These are phyloP conservation scores for Ichthyophonus hoferi DNA, from an alignment of 208 protist species.

Conservation along the genomic window DNA sequence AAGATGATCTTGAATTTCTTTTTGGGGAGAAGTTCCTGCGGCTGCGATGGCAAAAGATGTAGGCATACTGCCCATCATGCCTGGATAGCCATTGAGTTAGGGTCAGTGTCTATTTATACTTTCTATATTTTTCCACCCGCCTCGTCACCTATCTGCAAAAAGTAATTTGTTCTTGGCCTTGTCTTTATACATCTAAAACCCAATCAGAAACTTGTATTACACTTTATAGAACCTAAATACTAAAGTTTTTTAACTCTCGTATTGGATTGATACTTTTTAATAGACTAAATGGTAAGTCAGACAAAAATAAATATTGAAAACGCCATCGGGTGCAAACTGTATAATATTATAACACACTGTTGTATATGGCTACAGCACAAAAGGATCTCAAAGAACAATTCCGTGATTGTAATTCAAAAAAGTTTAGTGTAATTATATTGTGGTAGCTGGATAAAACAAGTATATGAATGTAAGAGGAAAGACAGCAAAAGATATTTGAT, in stretches of 20 bases:
- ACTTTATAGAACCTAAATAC: not conserved
- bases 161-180: not conserved
- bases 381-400: no score
- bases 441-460: no score
- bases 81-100: not conserved
- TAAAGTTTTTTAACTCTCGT: not conserved
- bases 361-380: no score
- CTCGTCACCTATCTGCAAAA: not conserved
- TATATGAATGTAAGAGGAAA: no score
- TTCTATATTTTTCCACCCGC: not conserved
- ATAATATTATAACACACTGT: no score
- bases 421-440: no score
- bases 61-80: not conserved
- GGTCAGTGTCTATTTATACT: not conserved
- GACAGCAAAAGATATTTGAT: no score
- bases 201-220: not conserved
- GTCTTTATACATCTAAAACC: not conserved
- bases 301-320: no score
- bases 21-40: not conserved
- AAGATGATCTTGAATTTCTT: constrained; percentile 29
- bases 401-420: no score
- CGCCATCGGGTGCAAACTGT: no score
- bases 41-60: not conserved
- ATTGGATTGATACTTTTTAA: no score
- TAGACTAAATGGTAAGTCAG: no score